Conservation (phyloP, 139 green algal species). For the Closterium sp. region DNA sequence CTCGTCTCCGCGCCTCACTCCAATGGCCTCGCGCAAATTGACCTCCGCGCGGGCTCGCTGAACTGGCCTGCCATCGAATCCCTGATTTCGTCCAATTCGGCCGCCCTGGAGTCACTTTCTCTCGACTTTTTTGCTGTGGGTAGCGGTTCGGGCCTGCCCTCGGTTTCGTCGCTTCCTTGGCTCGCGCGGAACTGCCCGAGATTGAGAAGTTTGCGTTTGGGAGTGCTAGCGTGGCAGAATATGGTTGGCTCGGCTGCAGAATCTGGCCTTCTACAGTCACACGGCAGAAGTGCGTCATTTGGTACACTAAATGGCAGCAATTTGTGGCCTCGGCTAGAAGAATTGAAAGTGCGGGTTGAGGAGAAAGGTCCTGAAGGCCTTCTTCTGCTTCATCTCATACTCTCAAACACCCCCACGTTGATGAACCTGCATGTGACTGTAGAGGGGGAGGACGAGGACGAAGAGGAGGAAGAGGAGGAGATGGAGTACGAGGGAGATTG, state of each 20-base stretch:
- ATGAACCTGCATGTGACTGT: background rate
- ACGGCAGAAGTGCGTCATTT: background rate
- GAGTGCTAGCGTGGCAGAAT: background rate
- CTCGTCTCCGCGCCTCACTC: background rate
- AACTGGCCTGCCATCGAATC: background rate
- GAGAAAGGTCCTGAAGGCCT: background rate
- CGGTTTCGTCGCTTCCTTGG: background rate
- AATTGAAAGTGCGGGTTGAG: background rate
- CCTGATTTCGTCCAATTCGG: background rate
- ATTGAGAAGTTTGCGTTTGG: background rate
- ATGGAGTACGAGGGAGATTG: background rate
- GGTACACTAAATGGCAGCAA: background rate
- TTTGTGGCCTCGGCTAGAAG: background rate
- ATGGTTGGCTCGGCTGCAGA: background rate
- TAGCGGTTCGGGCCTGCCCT: background rate
- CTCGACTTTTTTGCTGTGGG: background rate
- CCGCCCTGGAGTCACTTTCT: background rate
- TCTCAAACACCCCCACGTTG: background rate
- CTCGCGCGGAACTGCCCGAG: background rate
- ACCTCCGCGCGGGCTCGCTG: background rate
- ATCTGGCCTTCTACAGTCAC: background rate
- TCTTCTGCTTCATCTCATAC: background rate
- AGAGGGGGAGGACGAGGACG: background rate
- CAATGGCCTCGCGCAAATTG: background rate
- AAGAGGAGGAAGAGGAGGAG: background rate